Base-by-base conservation (phyloP, 1,139 yeast species). In the Kluyveromyces sp. region DNA sequence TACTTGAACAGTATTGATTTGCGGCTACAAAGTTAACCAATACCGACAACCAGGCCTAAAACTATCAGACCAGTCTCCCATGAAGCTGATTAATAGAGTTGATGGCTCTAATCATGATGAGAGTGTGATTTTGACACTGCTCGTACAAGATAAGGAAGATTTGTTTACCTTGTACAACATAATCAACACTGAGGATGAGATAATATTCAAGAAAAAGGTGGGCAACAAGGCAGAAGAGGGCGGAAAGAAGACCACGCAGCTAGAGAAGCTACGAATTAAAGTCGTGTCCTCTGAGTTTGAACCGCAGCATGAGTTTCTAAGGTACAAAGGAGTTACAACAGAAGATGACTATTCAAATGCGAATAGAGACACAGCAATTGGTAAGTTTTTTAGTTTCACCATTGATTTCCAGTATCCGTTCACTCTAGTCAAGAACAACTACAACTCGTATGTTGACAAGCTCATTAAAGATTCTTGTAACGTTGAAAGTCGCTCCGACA, bases 81-180 rank as follows among this genome's bases (percentile, higher is more conserved):
- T 47, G 50, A 47, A 41, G 38, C 37, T 47, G 9, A 41, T 47
- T 13, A 47, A 36, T 25, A 45, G 41, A 28, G 39, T 36, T 4
- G 36, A 29, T n/a, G 46, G 45, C 18, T 32, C 41, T 15, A 30
- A 34, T 12, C 33, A 31, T n/a, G 16, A 25, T 6, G 44, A 53
- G 15, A 56, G 54, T 4, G 60, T 57, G 3, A 49, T 48, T n/a
- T 44, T 86, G 13, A 73, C 82, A 0, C 64, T 89, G 15, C 68
- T 77, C 3, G 92, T 96, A 0, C 87, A 88, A 56, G 97, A 92
- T 56, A 78, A 86, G 33, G 97, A 92, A 56, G 98, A 92, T 61
- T 70, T 92, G 50, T 92, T 96, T 89, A 81, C 84, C 37, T 61
- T 87, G 11, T 88, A 86, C 68, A 94, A 92, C 56, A 68, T 92